Evolutionary conservation across 257 asterid genomes (phyloP), one percentile per base, ranked within the genome.

Genomic region (Perilla frutescens): DNA sequence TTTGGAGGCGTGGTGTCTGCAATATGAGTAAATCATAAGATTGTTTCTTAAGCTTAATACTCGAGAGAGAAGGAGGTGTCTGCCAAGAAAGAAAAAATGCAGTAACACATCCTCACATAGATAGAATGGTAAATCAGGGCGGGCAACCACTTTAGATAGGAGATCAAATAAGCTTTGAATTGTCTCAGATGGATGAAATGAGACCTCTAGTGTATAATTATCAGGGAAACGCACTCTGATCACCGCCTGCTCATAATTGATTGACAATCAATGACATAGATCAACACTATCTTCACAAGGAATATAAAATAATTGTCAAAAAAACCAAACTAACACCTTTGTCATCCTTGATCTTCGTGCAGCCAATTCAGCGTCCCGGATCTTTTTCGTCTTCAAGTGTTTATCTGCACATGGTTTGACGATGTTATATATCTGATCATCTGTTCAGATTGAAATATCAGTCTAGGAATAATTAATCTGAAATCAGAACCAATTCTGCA

Each of bases 1-100:
- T 95, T 95, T 41, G 97, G 99, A 68, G 99, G 99, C 10, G 98
- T 87, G 8, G 98, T 95, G 77, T 90, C 98, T 95, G 87, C 77
- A 68, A 73, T 29, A 67, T 44, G 63, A 49, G 61, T 44, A 78
- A 67, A 63, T 9, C 34, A 61, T 59, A 70, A 47, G 48, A 36
- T 61, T 64, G 14, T 32, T 37, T 32, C 43, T 63, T 59, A 31
- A 47, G 13, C 12, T 66, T 47, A 75, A 44, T 63, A 36, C 57
- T 77, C 26, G 4, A 13, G 6, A n/a, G 26, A 68, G 49, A 60
- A 53, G 20, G 61, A n/a, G 70, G 48, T 14, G 57, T n/a, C 50
- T 37, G 45, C 48, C 15, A 49, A 59, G 71, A 57, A 40, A 71
- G 54, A 53, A 50, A 50, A 39, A 67, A 29, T 14, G 41, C 51